Evolutionary conservation across 73 alveolate genomes (phyloP).

Genomic region (Breviolum minutum): DNA sequence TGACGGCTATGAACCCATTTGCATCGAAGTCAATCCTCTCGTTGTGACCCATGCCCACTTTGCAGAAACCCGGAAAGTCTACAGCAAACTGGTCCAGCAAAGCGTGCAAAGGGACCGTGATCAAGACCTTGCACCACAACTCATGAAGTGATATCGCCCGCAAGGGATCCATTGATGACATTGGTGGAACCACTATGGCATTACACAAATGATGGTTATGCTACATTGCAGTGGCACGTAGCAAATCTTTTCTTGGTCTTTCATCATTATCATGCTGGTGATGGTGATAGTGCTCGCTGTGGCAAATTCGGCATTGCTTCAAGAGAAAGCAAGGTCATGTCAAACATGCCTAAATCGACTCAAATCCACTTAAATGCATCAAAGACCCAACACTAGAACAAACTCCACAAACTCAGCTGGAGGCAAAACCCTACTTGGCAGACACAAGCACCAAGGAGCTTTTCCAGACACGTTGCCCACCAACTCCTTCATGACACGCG

Average conservation of each 20-base stretch:
- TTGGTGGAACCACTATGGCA: too few species aligned
- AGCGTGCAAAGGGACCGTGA: slow-evolving; percentile 48
- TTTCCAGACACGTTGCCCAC: slow-evolving; percentile 15
- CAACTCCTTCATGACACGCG: slow-evolving; percentile 63
- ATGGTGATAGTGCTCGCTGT: too few species aligned
- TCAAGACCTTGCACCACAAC: slow-evolving; percentile 29
- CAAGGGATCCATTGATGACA: too few species aligned
- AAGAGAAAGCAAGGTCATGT: too few species aligned
- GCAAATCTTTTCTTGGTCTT: too few species aligned
- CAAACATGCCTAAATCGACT: background rate
- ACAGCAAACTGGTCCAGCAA: slow-evolving; percentile 80
- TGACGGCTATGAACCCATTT: slow-evolving; percentile 43
- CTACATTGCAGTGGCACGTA: too few species aligned
- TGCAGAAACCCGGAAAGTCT: slow-evolving; percentile 61
- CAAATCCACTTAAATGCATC: background rate
- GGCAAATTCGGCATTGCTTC: too few species aligned
- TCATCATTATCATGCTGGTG: too few species aligned
- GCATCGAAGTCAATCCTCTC: background rate
- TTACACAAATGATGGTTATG: too few species aligned
- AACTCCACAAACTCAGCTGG: background rate
- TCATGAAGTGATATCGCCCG: too few species aligned
- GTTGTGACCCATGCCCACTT: slow-evolving; percentile 60
- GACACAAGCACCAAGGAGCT: background rate
- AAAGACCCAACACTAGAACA: background rate
- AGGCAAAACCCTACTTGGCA: background rate